Base-by-base conservation (phyloP, 2,329 filamentous ascomycete genomes). In the Trichophyton equinum region DNA sequence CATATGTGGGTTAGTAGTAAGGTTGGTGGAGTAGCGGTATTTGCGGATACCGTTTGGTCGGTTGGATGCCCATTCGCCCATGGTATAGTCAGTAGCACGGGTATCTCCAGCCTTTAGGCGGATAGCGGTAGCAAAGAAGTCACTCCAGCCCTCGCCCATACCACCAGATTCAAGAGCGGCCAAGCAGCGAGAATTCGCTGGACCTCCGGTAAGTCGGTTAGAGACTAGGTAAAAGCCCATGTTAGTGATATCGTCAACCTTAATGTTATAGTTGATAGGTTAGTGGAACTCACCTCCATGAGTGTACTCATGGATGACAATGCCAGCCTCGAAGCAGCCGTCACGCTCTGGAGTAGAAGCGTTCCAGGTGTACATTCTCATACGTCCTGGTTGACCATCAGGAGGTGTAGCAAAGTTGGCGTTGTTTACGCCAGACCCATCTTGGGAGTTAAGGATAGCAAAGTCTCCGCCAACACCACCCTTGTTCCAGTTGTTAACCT, bases 91-190 rank as follows among this genome's bases (percentile, higher is more conserved):
- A 15, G 42, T 63, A 18, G 27, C 30, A 55, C 58, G 62, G 27
- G 62, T 62, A 53, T 63, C 60, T 13, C 38, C 3, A 11, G 15
- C 1, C 60, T 63, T 62, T 25, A 62, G 44, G 18, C 60, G 62
- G 60, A 60, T 47, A 8, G 44, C 42, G 44, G 62, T 63, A 20
- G 62, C 62, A 9, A 63, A 15, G 62, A 62, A 62, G 30, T 63
- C 62, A 57, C 60, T 58, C 62, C 62, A 63, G 11, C 62, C 62
- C 36, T 63, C 62, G 47, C 62, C 62, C 62, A 63, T 63, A 49
- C 62, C 62, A 42, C 62, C 60, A 46, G 62, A 58, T 44, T 63
- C 62, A 33, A 63, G 60, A 36, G 30, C 57, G 15, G 30, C 36
- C 57, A 63, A 60, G 55, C 62, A 63, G 9, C 49, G 30, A 18